Evolutionary conservation across 495 filamentous ascomycete species (phyloP).

Genomic region (Neurospora hispaniola): DNA sequence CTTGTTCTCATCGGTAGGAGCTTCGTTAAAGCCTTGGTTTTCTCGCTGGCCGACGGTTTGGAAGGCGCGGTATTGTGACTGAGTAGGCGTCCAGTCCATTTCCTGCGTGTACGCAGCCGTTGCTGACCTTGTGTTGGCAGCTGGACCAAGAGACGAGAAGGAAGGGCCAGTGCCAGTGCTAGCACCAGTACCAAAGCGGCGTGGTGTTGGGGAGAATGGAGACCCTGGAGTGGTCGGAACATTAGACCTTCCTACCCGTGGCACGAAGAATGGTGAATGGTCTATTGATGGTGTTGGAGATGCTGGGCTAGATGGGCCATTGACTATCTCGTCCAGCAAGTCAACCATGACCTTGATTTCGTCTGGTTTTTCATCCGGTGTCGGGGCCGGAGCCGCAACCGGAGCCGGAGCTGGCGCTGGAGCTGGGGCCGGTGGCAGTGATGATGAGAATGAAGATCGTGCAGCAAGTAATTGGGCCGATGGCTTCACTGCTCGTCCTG

Average conservation of each 20-base stretch:
- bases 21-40: conserved; percentile 48
- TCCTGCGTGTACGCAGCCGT: conserved; percentile 31
- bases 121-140: not conserved
- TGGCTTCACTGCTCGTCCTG: not conserved
- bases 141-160: not conserved
- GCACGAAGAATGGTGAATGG: conserved; percentile 1
- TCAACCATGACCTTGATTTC: conserved; percentile 24
- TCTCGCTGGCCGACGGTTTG: conserved; percentile 32
- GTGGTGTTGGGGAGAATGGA: not conserved
- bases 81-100: conserved; percentile 81
- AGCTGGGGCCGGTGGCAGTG: not conserved
- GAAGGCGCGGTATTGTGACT: conserved; percentile 39
- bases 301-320: conserved; percentile 22
- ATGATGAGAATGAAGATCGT: not conserved
- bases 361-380: conserved; percentile 3
- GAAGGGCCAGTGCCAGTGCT: not conserved
- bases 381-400: not conserved
- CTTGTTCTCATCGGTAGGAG: conserved; percentile 29
- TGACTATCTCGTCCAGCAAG: conserved; percentile 35
- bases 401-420: not conserved
- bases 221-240: not conserved
- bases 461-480: not conserved
- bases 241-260: not conserved
- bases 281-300: conserved; percentile 26
- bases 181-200: not conserved